These are phyloP conservation scores for Oryza officinalis DNA, from an alignment of 176 grass and related monocot species.

Conservation along the genomic window DNA sequence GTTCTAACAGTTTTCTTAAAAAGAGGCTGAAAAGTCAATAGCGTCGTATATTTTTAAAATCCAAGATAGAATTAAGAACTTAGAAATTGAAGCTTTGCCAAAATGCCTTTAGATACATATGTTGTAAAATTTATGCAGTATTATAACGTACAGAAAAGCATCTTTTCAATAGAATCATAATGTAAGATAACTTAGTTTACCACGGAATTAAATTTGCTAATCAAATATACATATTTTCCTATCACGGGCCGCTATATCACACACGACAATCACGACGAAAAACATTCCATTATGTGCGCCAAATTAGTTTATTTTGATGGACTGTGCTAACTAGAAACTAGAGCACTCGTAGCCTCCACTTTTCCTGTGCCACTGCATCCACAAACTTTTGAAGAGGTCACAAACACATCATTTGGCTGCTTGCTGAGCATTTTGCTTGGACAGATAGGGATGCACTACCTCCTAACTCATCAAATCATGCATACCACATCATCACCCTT, in stretches of 20 bases:
- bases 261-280: not conserved
- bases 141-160: no score
- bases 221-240: not conserved
- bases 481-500: not conserved
- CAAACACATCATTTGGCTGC: slow-evolving; percentile 28
- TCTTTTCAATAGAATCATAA: no score
- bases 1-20: no score
- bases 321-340: not conserved
- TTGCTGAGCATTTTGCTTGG: slow-evolving; percentile 25
- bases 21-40: no score
- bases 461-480: slow-evolving; percentile 49
- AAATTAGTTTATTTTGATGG: not conserved
- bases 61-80: no score
- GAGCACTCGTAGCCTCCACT: slow-evolving; percentile 11
- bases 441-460: slow-evolving; percentile 54
- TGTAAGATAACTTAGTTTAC: no score
- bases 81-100: no score
- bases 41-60: no score
- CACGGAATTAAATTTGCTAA: no score
- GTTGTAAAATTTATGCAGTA: no score
- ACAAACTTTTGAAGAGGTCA: slow-evolving; percentile 31
- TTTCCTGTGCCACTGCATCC: slow-evolving; percentile 27
- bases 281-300: not conserved
- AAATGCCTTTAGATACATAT: no score
- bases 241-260: not conserved